Evolutionary conservation across 257 asterid species (phyloP).

Genomic region (Ophiorrhiza pumila): DNA sequence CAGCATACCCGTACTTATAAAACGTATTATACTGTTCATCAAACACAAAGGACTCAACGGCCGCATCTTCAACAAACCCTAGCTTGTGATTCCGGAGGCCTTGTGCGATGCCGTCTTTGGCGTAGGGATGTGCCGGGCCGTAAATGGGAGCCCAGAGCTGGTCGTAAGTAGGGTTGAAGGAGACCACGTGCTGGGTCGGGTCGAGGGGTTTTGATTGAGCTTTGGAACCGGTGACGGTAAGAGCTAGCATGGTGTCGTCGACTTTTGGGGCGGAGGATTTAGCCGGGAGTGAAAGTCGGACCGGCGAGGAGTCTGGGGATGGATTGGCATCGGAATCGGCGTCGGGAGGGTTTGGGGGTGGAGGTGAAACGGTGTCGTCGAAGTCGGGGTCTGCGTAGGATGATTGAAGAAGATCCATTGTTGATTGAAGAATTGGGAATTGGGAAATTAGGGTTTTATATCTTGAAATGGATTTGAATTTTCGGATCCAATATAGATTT

Average conservation of each 20-base stretch:
- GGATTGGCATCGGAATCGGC: conserved; percentile 9
- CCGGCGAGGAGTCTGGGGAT: conserved; percentile 81
- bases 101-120: conserved; percentile 96
- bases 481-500: too few species aligned
- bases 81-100: conserved; percentile 95
- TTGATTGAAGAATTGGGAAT: not conserved
- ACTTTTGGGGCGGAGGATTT: conserved; percentile 91
- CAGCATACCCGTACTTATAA: conserved; percentile 86
- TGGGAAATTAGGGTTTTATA: not conserved
- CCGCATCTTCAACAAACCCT: conserved; percentile 85
- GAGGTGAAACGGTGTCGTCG: not conserved
- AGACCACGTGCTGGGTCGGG: conserved; percentile 85
- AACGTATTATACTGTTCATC: conserved; percentile 97
- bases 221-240: conserved; percentile 66
- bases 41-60: conserved; percentile 72
- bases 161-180: conserved; percentile 88
- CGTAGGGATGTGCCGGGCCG: conserved; percentile 96
- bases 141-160: conserved; percentile 94
- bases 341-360: conserved; percentile 7
- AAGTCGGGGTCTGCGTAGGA: conserved; percentile 20
- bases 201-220: conserved; percentile 66
- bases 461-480: not conserved
- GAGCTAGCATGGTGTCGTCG: conserved; percentile 87
- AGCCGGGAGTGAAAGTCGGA: conserved; percentile 55
- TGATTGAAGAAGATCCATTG: conserved; percentile 37